Evolutionary conservation across 305 asterid species (phyloP).

Genomic region (Ajuga reptans): DNA sequence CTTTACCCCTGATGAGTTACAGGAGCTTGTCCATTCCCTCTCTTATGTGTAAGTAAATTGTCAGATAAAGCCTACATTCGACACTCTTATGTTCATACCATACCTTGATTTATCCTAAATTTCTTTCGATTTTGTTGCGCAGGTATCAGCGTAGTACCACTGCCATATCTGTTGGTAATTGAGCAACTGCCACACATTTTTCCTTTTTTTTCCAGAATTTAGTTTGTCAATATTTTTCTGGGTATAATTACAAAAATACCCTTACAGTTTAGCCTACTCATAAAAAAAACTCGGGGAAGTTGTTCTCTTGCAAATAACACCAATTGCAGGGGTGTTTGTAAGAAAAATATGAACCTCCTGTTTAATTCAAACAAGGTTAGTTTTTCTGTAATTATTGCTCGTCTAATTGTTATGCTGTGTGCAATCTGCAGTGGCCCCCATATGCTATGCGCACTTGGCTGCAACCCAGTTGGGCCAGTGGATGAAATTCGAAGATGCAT

Average conservation of each 20-base stretch:
- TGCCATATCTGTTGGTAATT: slow-evolving; percentile 84
- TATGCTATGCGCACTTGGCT: slow-evolving; percentile 89
- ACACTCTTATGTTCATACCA: not conserved
- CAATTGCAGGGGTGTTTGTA: no score
- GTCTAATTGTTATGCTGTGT: not conserved
- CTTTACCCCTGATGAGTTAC: slow-evolving; percentile 68
- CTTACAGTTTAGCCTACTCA: no score
- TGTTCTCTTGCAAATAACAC: not conserved
- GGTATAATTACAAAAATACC: no score
- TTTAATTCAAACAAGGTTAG: no score
- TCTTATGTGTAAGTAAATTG: slow-evolving; percentile 72
- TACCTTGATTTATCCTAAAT: not conserved
- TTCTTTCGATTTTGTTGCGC: slow-evolving; percentile 23
- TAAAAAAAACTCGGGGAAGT: not conserved
- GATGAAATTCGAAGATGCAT: slow-evolving; percentile 84
- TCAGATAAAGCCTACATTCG: not conserved
- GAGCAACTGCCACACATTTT: not conserved
- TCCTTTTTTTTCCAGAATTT: not conserved
- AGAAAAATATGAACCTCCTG: no score
- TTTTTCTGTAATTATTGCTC: no score
- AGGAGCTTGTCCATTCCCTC: slow-evolving; percentile 75
- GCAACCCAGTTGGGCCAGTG: slow-evolving; percentile 89
- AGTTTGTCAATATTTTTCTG: not conserved
- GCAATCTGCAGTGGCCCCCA: slow-evolving; percentile 61
- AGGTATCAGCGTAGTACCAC: slow-evolving; percentile 96